Base-by-base conservation (phyloP, 176 grass and related monocot genomes). In the Triticum turgidum region DNA sequence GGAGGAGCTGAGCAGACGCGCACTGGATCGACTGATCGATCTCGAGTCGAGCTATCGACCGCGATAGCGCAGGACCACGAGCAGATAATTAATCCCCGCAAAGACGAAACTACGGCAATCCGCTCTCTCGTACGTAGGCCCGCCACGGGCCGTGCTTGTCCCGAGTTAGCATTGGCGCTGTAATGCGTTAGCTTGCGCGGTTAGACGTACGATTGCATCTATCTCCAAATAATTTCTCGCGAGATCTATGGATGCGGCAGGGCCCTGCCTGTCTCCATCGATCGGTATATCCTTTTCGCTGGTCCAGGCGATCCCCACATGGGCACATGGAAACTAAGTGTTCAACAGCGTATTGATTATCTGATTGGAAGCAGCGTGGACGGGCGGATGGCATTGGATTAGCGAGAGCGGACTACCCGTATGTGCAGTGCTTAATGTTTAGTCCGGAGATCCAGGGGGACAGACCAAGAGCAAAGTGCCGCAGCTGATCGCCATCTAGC, bases 91-190 rank as follows among this genome's bases (percentile, higher is more conserved):
- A 63, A 64, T 70, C 45, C 39, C 58, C 56, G 76, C 80, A 73
- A 73, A 61, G 67, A 87, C 44, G 61, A 65, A 82, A 74, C 74
- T 49, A 24, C 44, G 66, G 58, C 84, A 66, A 17, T 73, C 61
- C 81, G 51, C 66, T 62, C 29, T 76, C 11, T 11, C 73, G 73
- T 76, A 76, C 76, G 76, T 69, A 80, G 75, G 85, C 20, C 39
- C 88, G 12, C 84, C 84, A 27, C 25, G 5, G 10, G 78, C 83
- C 77, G 66, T 87, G 89, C 74, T 87, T 90, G 89, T 49, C 80
- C 80, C 80, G 64, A 66, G 65, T 78, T 42, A 74, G 84, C 80
- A 87, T 83, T n/a, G 52, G 42, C 41, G 11, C 84, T 71, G 78
- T 77, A 78, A 20, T 59, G 56, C 66, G 29, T 79, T 89, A 44